Evolutionary conservation across 2,329 filamentous ascomycete genomes (phyloP), one percentile per base, ranked within the genome.

Genomic region (Penicillium sclerotigenum): DNA sequence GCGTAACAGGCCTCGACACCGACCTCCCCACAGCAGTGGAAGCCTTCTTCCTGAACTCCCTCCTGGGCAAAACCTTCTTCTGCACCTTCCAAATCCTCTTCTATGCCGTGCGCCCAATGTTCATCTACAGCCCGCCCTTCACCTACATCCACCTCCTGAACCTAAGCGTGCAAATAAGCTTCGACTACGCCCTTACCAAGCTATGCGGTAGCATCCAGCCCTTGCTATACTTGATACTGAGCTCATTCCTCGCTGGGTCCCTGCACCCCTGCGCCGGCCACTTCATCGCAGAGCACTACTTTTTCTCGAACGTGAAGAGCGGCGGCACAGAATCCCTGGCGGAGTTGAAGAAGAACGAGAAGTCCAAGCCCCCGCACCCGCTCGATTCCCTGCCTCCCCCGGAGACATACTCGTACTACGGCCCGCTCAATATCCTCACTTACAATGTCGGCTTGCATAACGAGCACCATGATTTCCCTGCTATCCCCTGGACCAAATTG

Each of bases 41-140:
- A 79, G 93, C 91, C 60, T 77, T 96, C 71, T 88, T 99, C 73
- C 87, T 99, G 68, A 90, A 99, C 80, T 97, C 78, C 8, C 87
- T 99, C 66, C 84, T 93, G 18, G 94, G 94, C 73, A 99, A 99
- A 78, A 88, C 94, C 64, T 99, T 99, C 81, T 99, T 99, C 83
- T 93, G 89, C 79, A 99, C 94, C 65, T 99, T 97, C 79, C 94
- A 99, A 77, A 97, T 99, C 75, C 84, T 99, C 72, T 99, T 99
- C 83, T 99, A 99, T 79, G 94, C 94, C 68, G 77, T 99, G 48
- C 90, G 94, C 16, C 94, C 94, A 59, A 96, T 97, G 88, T 87
- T 92, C 77, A 84, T 99, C 66, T 96, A 96, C 82, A 84, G 86
- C 66, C 83, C 97, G 5, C 90, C 93, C 36, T 84, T 97, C 73